Percentiles rank a stretch among this genome's conserved stretches.
Evolutionary conservation across 2,329 filamentous ascomycete genomes (phyloP).

Genomic region (Venturiaceae sp.): DNA sequence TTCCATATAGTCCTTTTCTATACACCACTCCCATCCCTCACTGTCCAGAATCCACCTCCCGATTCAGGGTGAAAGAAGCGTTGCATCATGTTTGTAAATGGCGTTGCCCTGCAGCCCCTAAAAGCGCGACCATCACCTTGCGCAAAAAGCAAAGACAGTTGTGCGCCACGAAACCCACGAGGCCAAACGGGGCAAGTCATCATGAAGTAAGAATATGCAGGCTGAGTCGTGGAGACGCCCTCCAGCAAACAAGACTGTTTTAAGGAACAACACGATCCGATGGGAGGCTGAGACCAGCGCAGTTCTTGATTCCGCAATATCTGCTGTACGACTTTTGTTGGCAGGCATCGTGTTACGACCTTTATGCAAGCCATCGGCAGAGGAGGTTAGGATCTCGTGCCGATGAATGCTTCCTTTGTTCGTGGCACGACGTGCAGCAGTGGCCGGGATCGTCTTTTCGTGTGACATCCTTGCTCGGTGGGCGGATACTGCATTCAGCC

Average conservation of each 20-base stretch:
- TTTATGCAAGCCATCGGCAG: not conserved
- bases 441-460: not conserved
- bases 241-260: not conserved
- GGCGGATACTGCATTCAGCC: not conserved
- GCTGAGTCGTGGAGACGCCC: not conserved
- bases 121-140: not conserved
- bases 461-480: not conserved
- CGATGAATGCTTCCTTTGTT: not conserved
- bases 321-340: not conserved
- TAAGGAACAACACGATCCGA: not conserved
- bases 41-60: too few relatives aligned
- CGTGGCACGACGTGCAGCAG: not conserved
- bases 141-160: not conserved
- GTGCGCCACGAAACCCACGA: not conserved
- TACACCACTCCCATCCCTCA: too few relatives aligned
- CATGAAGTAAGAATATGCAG: not conserved
- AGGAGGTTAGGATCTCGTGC: not conserved
- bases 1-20: too few relatives aligned
- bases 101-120: not conserved
- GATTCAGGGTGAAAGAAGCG: too few relatives aligned
- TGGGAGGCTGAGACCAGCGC: not conserved
- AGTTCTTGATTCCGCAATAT: not conserved
- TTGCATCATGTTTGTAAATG: too few relatives aligned
- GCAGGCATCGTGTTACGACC: not conserved
- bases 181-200: not conserved